Base-by-base conservation (phyloP, 2,329 filamentous ascomycete genomes). In the Fusarium nematophilum region DNA sequence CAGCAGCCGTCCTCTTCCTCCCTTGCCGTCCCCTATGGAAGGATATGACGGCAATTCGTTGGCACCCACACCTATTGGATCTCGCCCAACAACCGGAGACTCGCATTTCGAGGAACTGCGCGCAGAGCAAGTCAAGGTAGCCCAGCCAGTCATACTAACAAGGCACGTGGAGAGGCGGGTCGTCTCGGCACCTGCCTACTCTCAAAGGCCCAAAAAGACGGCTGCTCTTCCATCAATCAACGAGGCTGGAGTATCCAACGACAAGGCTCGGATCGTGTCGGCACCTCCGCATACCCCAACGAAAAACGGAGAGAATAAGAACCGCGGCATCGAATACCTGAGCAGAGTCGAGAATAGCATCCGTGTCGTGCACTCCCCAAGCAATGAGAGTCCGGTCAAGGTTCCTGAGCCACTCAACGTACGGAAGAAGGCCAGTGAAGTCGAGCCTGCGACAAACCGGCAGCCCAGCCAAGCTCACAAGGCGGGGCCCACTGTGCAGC, bases 331-430 rank as follows among this genome's bases (percentile, higher is more conserved):
- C 6, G 76, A 81, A 21, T 82, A 79, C 61, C 70, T 85, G 7
- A 75, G 77, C 42, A 75, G 73, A 26, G 77, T 78, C 3, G 78
- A 82, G 52, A 78, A 82, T 43, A 85, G 82, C 1, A 86, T 86
- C 64, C 81, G 83, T 6, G 70, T 86, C 5, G 83, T 86, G n/a
- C 73, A 80, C 53, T 83, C 83, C 3, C 79, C 81, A 4, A 75
- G 75, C 2, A 71, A 70, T 3, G 61, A 65, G n/a, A 73, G 68
- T 38, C 71, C 72, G 3, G 68, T 75, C 1, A 69, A 73, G 25
- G 66, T 71, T 2, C 76, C 79, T 0, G 70, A 73, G 39, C 76
- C 76, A 23, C 73, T 79, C 38, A 78, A 79, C 30, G 71, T 79
- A 14, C 75, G 75, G 42, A 82, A 79, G 66, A 78, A 77, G 59